phyloP scores from a whole-genome alignment of 495 filamentous ascomycete species.

The Xylaria scruposa region DNA sequence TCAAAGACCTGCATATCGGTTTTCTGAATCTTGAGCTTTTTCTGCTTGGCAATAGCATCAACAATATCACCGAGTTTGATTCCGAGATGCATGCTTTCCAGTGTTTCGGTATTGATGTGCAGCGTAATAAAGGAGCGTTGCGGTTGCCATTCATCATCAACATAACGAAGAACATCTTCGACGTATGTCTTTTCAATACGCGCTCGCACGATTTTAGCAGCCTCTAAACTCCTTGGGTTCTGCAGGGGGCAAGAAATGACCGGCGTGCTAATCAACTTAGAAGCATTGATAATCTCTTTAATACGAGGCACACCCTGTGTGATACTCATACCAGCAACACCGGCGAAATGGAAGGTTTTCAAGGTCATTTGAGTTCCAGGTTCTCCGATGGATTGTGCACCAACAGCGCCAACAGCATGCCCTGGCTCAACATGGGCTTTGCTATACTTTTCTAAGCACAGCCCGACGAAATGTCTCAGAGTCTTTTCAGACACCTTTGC shows the following conservation, averaged over 20 bases:
- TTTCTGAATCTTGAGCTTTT: slow-evolving; percentile 73
- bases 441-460: slow-evolving; percentile 88
- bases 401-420: slow-evolving; percentile 96
- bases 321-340: slow-evolving; percentile 98
- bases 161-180: slow-evolving; percentile 71
- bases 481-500: slow-evolving; percentile 80
- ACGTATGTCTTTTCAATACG: slow-evolving; percentile 90
- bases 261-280: slow-evolving; percentile 89
- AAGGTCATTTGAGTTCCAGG: slow-evolving; percentile 99
- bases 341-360: slow-evolving; percentile 99
- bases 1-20: slow-evolving; percentile 57
- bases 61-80: slow-evolving; percentile 72
- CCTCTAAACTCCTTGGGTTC: slow-evolving; percentile 69
- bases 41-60: slow-evolving; percentile 72
- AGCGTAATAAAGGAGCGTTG: slow-evolving; percentile 75
- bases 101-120: slow-evolving; percentile 76
- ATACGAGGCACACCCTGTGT: slow-evolving; percentile 99
- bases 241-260: slow-evolving; percentile 85
- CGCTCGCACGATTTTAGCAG: slow-evolving; percentile 86
- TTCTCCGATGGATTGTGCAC: slow-evolving; percentile 97
- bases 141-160: slow-evolving; percentile 83
- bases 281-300: slow-evolving; percentile 99
- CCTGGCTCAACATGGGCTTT: slow-evolving; percentile 90
- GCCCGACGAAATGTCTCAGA: slow-evolving; percentile 74
- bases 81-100: slow-evolving; percentile 79